phyloP scores from a whole-genome alignment of 1,284 basidiomycete species.

The Ceratobasidium sp. region DNA sequence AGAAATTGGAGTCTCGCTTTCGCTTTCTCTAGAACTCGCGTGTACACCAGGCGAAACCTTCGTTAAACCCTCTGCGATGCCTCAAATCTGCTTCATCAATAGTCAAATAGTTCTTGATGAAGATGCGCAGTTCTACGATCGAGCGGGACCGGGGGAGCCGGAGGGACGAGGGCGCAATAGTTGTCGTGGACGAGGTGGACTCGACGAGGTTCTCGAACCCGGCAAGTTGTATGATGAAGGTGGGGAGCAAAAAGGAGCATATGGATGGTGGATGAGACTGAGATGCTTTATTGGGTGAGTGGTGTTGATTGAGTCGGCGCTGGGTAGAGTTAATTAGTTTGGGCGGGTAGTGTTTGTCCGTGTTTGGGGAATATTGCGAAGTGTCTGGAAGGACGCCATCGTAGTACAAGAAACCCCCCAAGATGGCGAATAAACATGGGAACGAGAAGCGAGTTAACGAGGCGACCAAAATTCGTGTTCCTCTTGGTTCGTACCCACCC shows the following conservation, averaged over 20 bases:
- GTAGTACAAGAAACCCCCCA: conserved; percentile 55
- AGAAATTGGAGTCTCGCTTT: conserved; percentile 34
- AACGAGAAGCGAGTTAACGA: conserved; percentile 45
- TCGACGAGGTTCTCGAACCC: conserved; percentile 53
- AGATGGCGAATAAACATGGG: conserved; percentile 51
- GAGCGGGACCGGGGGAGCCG: conserved; percentile 41
- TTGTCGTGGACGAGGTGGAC: conserved; percentile 54
- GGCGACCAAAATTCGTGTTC: conserved; percentile 44
- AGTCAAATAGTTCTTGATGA: conserved; percentile 56
- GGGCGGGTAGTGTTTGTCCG: conserved; percentile 43
- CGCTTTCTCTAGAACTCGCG: conserved; percentile 18
- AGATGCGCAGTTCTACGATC: conserved; percentile 52
- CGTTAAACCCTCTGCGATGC: conserved; percentile 45
- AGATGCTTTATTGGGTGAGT: conserved; percentile 52
- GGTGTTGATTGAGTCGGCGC: background rate
- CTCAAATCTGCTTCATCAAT: conserved; percentile 54
- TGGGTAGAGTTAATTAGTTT: background rate
- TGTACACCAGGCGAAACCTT: conserved; percentile 17
- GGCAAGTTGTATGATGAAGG: conserved; percentile 51
- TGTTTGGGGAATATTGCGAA: conserved; percentile 57
- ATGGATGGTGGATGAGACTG: conserved; percentile 54
- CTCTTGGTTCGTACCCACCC: conserved; percentile 43
- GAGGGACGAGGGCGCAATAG: conserved; percentile 51
- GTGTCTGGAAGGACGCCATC: conserved; percentile 53
- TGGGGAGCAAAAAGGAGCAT: conserved; percentile 47